These are phyloP conservation scores for Wallacemonas sp. DNA, from an alignment of 208 protist genomes.

Conservation along the genomic window DNA sequence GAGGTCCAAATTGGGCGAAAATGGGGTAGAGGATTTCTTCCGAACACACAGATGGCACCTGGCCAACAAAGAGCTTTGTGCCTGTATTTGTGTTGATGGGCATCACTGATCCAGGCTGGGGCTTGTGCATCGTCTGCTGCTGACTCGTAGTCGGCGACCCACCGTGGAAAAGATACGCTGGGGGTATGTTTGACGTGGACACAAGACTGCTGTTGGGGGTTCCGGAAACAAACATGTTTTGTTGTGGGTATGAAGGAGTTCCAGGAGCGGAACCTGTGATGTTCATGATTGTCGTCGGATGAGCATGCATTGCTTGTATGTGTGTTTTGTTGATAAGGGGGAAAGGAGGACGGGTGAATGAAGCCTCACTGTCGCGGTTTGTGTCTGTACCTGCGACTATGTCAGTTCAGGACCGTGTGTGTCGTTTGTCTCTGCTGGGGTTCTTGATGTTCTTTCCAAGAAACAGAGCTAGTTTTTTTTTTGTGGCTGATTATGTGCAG, in stretches of 20 bases:
- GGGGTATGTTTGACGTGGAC: constrained; percentile 3
- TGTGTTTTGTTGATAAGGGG: neutral
- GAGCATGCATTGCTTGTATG: constrained; percentile 3
- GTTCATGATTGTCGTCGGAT: neutral
- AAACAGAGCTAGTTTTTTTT: too few species aligned
- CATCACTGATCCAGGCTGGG: neutral
- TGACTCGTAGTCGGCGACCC: constrained; percentile 10
- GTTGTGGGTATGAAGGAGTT: neutral
- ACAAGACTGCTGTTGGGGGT: constrained; percentile 13
- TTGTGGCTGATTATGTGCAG: too few species aligned
- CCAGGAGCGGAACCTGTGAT: neutral
- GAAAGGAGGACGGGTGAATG: neutral
- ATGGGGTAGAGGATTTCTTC: constrained; percentile 79
- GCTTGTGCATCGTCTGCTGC: constrained; percentile 10
- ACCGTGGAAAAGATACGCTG: neutral
- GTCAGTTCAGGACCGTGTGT: too few species aligned
- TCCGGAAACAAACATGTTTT: constrained; percentile 1
- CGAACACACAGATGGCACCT: constrained; percentile 83
- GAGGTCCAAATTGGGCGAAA: constrained; percentile 63
- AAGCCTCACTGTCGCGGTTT: too few species aligned
- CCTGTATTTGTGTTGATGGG: constrained; percentile 46
- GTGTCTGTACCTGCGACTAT: too few species aligned
- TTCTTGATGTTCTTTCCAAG: too few species aligned
- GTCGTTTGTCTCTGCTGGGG: neutral
- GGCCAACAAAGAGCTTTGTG: constrained; percentile 87